phyloP scores from a whole-genome alignment of 176 grass and related monocot species.

The Zizania latifolia region DNA sequence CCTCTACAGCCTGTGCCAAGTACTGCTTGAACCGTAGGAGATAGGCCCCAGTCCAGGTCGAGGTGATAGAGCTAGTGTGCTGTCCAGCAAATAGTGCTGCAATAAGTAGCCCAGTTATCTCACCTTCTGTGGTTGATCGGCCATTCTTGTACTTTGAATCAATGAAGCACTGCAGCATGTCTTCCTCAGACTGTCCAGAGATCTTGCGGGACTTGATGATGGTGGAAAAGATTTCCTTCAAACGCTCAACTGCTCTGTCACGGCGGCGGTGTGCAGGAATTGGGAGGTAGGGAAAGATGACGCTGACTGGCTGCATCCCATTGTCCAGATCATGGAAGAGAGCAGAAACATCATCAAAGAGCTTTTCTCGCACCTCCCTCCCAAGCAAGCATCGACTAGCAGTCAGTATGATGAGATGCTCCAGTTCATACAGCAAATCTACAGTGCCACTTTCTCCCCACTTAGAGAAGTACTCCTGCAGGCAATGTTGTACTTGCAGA shows the following conservation, averaged over 20 bases:
- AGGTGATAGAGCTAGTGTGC: constrained; percentile 97
- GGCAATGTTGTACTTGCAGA: not conserved
- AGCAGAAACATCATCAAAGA: constrained; percentile 93
- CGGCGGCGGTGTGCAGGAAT: constrained; percentile 70
- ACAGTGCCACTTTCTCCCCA: constrained; percentile 95
- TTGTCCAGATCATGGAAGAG: constrained; percentile 97
- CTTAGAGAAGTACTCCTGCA: constrained; percentile 93
- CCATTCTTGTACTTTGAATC: constrained; percentile 98
- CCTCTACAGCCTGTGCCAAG: constrained; percentile 57
- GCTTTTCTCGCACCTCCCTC: constrained; percentile 90
- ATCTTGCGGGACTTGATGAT: constrained; percentile 90
- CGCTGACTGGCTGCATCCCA: constrained; percentile 86
- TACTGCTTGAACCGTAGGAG: constrained; percentile 65
- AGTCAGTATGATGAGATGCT: constrained; percentile 97
- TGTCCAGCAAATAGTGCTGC: constrained; percentile 93
- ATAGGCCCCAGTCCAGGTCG: constrained; percentile 96
- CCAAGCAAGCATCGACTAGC: constrained; percentile 89
- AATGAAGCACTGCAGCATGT: constrained; percentile 99
- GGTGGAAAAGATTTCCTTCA: constrained; percentile 76
- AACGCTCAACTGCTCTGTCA: constrained; percentile 64
- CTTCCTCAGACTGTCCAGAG: constrained; percentile 65
- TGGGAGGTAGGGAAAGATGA: constrained; percentile 89
- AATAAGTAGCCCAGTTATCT: constrained; percentile 84
- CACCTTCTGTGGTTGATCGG: constrained; percentile 62
- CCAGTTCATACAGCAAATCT: constrained; percentile 88